Evolutionary conservation across 2,329 filamentous ascomycete species (phyloP), one percentile per base, ranked within the genome.

Genomic region (Xylariaceae sp.): DNA sequence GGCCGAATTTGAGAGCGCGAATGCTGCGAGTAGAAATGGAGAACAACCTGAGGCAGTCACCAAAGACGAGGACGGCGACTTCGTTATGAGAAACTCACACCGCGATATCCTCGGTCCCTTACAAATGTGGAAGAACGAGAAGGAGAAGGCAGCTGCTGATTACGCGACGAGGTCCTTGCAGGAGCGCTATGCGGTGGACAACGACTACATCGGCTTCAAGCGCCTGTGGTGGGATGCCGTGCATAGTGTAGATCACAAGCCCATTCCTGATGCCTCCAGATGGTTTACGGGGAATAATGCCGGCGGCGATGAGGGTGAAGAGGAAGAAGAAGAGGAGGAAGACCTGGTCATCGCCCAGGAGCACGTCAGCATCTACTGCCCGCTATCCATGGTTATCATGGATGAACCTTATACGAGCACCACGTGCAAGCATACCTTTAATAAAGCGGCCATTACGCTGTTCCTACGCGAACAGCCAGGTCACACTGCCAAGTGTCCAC

Each of bases 381-480:
- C 87, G 0, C 68, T 92, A 18, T 87, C 86, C 0, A 73, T 90
- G 59, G 74, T 75, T 48, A 74, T 79, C 42, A 84, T 89, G 73
- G 72, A 74, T 40, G 78, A 89, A 49, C 88, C 88, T 0, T 83
- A 81, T 63, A 87, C 80, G 51, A 88, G 81, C 62, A 72, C 67
- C 13, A 80, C 81, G 59, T 92, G 88, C 73, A 83, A 80, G 51
- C 88, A 92, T 67, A 84, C 80, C 0, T 92, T 89, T 65, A 86
- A 92, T 65, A 85, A 81, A 67, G 64, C 67, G 1, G 81, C 82
- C 0, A 85, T 92, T 37, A 53, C 80, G 21, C 78, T 82, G 41
- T 85, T 75, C 67, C 76, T 76, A 51, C 56, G 60, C 19, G 46
- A 43, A n/a, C 64, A 61, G 55, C 63, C 47, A 49, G 71, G 60